Conservation (phyloP, 495 filamentous ascomycete species). For the Trichoderma gamsii region DNA sequence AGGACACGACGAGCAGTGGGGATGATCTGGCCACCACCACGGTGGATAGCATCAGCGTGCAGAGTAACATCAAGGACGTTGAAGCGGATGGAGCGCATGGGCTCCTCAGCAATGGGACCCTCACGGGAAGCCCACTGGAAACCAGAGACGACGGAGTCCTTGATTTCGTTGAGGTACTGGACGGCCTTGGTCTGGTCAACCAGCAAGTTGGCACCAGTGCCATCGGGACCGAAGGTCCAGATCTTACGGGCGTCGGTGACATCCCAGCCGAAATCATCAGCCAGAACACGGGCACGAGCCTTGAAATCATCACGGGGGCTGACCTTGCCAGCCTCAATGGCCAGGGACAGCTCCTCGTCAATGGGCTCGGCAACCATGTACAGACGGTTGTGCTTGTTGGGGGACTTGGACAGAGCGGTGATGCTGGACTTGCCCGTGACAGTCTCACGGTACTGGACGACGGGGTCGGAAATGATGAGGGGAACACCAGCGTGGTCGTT, state of each 20-base stretch:
- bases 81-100: constrained; percentile 93
- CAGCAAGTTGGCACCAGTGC: constrained; percentile 93
- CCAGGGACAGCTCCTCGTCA: constrained; percentile 79
- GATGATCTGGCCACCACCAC: constrained; percentile 98
- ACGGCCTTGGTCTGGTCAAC: constrained; percentile 99
- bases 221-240: constrained; percentile 99
- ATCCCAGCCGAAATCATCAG: constrained; percentile 98
- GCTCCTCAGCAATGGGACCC: constrained; percentile 96
- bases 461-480: constrained; percentile 91
- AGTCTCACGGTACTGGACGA: constrained; percentile 96
- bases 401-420: constrained; percentile 96
- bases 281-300: constrained; percentile 90
- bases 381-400: constrained; percentile 99
- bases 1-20: constrained; percentile 96
- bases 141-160: constrained; percentile 98
- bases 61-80: constrained; percentile 99
- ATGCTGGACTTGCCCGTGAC: constrained; percentile 77
- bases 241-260: constrained; percentile 99
- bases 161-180: constrained; percentile 99
- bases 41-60: constrained; percentile 98
- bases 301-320: constrained; percentile 98
- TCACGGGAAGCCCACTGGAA: constrained; percentile 99
- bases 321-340: constrained; percentile 91
- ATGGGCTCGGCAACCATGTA: constrained; percentile 90
- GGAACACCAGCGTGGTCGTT: constrained; percentile 98